phyloP scores from a whole-genome alignment of 768 basidiomycete species.

The Piloderma croceum region DNA sequence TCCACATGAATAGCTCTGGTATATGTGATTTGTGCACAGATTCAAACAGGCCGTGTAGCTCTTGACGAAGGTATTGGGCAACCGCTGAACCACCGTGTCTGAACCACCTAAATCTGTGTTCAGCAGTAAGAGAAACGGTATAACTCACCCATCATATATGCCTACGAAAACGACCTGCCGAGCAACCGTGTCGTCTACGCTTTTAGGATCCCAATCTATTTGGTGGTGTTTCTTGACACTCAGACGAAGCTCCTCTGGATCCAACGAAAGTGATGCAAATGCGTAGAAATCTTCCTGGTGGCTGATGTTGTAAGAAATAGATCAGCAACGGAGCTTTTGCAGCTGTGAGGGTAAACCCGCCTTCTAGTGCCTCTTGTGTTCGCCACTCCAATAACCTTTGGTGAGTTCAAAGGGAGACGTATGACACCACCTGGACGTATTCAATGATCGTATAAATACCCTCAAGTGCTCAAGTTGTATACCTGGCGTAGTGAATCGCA shows the following conservation, averaged over 20 bases:
- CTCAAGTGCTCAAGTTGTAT: constrained; percentile 29
- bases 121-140: not conserved
- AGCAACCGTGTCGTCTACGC: constrained; percentile 49
- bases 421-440: constrained; percentile 50
- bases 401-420: constrained; percentile 67
- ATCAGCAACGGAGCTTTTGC: constrained; percentile 15
- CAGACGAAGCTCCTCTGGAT: constrained; percentile 65
- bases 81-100: constrained; percentile 92
- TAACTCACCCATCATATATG: constrained; percentile 81
- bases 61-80: constrained; percentile 77
- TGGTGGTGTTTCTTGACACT: constrained; percentile 58
- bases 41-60: constrained; percentile 82
- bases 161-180: constrained; percentile 82
- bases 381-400: constrained; percentile 72
- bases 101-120: no score
- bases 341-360: constrained; percentile 18
- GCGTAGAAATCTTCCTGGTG: constrained; percentile 88
- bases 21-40: constrained; percentile 65
- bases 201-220: constrained; percentile 68
- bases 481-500: constrained; percentile 48
- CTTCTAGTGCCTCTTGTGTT: constrained; percentile 72
- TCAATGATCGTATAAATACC: constrained; percentile 9
- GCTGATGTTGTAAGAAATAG: constrained; percentile 35
- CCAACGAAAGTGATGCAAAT: constrained; percentile 68
- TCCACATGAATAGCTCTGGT: constrained; percentile 71